phyloP scores from a whole-genome alignment of 1,284 basidiomycete genomes.

The Meripilus lineatus region DNA sequence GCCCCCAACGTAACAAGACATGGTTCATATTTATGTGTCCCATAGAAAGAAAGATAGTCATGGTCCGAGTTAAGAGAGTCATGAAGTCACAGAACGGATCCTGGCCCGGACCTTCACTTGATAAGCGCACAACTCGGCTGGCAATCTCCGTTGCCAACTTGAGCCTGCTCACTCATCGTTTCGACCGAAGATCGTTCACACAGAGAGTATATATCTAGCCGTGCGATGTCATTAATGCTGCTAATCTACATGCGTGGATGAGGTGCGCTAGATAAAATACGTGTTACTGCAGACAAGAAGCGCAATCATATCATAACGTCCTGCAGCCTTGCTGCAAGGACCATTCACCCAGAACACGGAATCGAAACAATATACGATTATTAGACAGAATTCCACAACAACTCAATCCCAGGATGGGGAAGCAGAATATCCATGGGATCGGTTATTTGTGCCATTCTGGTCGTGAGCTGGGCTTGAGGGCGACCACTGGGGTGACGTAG shows the following conservation, averaged over 20 bases:
- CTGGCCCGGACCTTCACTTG: too few species aligned
- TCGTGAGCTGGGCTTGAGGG: conserved; percentile 68
- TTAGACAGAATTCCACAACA: conserved; percentile 1
- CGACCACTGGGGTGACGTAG: conserved; percentile 78
- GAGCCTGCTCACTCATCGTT: too few species aligned
- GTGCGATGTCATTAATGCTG: conserved; percentile 9
- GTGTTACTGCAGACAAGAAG: conserved; percentile 11
- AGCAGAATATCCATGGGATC: conserved; percentile 42
- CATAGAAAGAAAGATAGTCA: too few species aligned
- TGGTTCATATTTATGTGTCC: too few species aligned
- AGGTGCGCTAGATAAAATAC: conserved; percentile 17
- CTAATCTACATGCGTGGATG: conserved; percentile 18
- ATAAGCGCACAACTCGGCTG: too few species aligned
- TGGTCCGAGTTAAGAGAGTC: too few species aligned
- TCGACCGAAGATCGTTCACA: too few species aligned
- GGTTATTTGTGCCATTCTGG: conserved; percentile 39
- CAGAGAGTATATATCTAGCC: conserved; percentile 8
- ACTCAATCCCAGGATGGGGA: conserved; percentile 56
- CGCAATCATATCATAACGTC: conserved; percentile 10
- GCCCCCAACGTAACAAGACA: too few species aligned
- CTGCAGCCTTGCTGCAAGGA: conserved; percentile 1
- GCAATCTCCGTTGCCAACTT: too few species aligned
- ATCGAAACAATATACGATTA: background rate
- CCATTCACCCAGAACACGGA: background rate
- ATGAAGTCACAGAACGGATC: too few species aligned